A percentile compares a stretch with the other conserved stretches of the same genome.
phyloP scores from a whole-genome alignment of 2,329 filamentous ascomycete species.

The Immersiporthe knoxdaviesiana region DNA sequence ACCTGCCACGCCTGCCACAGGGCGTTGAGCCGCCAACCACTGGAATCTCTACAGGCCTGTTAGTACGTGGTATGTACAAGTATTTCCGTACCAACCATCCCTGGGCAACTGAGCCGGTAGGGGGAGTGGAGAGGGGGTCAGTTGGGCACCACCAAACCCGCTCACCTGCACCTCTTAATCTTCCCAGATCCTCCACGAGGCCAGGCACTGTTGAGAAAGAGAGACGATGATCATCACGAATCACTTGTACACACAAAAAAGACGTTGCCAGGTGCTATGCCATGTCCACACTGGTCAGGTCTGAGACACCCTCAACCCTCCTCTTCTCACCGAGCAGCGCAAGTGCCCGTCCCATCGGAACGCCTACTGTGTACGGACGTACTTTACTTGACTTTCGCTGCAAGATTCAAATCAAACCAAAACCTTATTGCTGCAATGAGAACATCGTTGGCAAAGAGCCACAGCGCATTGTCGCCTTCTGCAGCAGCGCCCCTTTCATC shows the following conservation, averaged over 20 bases:
- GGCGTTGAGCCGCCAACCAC: slow-evolving; percentile 5
- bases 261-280: not conserved
- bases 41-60: not conserved
- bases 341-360: not conserved
- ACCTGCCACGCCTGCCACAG: not conserved
- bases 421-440: not conserved
- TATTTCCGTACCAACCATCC: not conserved
- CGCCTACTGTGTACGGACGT: too few species aligned
- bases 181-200: not conserved
- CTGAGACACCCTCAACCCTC: not conserved
- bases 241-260: not conserved
- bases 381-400: too few species aligned
- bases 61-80: not conserved
- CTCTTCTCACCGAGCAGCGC: not conserved
- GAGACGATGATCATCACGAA: not conserved
- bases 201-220: not conserved
- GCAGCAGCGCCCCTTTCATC: slow-evolving; percentile 6
- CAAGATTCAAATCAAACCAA: not conserved
- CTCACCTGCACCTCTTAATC: slow-evolving; percentile 8
- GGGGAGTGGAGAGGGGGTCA: not conserved
- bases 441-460: not conserved
- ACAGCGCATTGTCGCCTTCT: not conserved
- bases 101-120: not conserved
- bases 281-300: not conserved
- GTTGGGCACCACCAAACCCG: not conserved